Conservation (phyloP, 2,329 filamentous ascomycete genomes). For the Calycina marina region DNA sequence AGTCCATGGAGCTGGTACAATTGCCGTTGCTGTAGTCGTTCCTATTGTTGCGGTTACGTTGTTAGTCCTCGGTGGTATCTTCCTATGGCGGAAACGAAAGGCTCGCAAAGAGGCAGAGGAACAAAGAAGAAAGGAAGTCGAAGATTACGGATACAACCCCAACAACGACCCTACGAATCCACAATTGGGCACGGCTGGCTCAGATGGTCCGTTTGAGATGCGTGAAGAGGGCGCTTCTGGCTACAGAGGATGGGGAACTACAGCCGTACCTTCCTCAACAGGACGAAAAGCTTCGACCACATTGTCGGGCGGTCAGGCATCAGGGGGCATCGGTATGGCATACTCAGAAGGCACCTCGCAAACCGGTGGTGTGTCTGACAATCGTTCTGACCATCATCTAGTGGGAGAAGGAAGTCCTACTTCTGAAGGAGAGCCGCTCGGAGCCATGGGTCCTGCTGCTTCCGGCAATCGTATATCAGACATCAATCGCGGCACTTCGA, state of each 20-base stretch:
- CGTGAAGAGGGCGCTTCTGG: constrained; percentile 61
- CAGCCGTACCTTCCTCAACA: constrained; percentile 44
- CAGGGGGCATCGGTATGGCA: constrained; percentile 40
- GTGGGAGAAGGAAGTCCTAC: constrained; percentile 33
- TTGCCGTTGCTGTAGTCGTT: constrained; percentile 86
- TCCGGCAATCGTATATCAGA: constrained; percentile 50
- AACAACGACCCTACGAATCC: constrained; percentile 80
- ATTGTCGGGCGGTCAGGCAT: constrained; percentile 54
- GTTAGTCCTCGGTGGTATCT: constrained; percentile 61
- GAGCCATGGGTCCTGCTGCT: constrained; percentile 62
- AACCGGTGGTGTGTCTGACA: constrained; percentile 47
- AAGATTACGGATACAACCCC: constrained; percentile 96
- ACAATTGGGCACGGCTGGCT: constrained; percentile 29
- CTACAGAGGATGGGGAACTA: constrained; percentile 92
- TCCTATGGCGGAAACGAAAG: constrained; percentile 82
- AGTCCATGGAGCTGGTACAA: constrained; percentile 51
- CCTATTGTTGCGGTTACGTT: constrained; percentile 80
- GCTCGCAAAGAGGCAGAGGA: constrained; percentile 74
- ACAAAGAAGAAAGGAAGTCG: constrained; percentile 83
- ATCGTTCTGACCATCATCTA: constrained; percentile 53
- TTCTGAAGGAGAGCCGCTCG: constrained; percentile 69
- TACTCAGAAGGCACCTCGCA: constrained; percentile 66
- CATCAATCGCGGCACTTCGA: constrained; percentile 80
- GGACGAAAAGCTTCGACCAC: constrained; percentile 81
- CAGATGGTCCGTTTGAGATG: constrained; percentile 54